Evolutionary conservation across 495 filamentous ascomycete species (phyloP).

Genomic region (Pseudevernia furfuracea): DNA sequence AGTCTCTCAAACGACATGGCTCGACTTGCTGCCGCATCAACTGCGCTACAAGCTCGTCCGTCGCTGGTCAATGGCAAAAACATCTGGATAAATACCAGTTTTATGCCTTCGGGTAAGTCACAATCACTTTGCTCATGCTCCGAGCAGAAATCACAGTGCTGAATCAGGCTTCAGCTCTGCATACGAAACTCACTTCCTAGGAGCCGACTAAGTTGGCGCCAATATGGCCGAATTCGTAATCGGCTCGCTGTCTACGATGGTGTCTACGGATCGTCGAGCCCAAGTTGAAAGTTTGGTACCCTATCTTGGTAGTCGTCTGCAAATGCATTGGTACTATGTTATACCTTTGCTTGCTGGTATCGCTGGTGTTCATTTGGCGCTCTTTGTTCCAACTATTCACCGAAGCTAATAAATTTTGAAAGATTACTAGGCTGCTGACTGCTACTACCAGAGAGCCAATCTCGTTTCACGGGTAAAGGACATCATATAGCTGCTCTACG

Average conservation of each 20-base stretch:
- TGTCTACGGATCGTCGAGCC: conserved; percentile 5
- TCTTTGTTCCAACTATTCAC: not conserved
- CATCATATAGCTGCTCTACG: too few species aligned
- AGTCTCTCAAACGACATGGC: conserved; percentile 14
- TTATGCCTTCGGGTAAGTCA: conserved; percentile 12
- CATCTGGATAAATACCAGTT: conserved; percentile 13
- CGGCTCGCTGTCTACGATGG: conserved; percentile 21
- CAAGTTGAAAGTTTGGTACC: conserved; percentile 9
- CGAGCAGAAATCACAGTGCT: not conserved
- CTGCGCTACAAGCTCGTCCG: conserved; percentile 21
- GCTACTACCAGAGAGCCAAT: too few species aligned
- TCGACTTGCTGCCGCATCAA: conserved; percentile 21
- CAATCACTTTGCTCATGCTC: not conserved
- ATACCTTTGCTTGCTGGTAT: conserved; percentile 15
- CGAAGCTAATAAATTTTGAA: too few species aligned
- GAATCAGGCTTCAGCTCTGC: not conserved
- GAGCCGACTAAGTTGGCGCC: conserved; percentile 16
- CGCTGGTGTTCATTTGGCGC: conserved; percentile 6
- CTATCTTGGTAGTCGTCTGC: conserved; percentile 16
- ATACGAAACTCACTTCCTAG: conserved; percentile 8
- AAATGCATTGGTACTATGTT: conserved; percentile 14
- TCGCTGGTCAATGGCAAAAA: not conserved
- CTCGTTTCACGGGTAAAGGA: too few species aligned
- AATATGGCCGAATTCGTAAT: conserved; percentile 22
- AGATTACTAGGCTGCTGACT: too few species aligned